Conservation (phyloP, 2,329 filamentous ascomycete species). For the Alternaria ethzedia region DNA sequence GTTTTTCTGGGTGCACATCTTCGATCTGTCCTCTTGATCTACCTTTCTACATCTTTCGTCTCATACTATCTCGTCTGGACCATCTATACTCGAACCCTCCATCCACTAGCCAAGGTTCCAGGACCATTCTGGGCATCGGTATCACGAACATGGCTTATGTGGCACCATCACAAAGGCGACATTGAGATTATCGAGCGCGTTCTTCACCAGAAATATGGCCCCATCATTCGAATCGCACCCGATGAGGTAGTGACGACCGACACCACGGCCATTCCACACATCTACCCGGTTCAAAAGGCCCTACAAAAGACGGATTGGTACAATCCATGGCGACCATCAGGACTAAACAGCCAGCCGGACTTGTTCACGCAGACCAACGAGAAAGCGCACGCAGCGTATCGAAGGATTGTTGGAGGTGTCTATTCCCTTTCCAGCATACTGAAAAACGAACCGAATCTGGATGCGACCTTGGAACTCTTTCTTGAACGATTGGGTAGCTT, state of each 20-base stretch:
- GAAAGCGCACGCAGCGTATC: slow-evolving; percentile 19
- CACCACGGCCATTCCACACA: slow-evolving; percentile 18
- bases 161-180: slow-evolving; percentile 26
- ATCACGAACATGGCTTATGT: slow-evolving; percentile 35
- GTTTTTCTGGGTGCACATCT: not conserved
- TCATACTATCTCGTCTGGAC: slow-evolving; percentile 19
- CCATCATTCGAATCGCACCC: slow-evolving; percentile 56
- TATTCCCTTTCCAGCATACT: slow-evolving; percentile 22
- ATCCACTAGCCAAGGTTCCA: slow-evolving; percentile 28
- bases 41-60: not conserved
- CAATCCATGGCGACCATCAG: slow-evolving; percentile 24
- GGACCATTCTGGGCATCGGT: slow-evolving; percentile 33
- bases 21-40: not conserved
- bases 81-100: slow-evolving; percentile 22
- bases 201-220: slow-evolving; percentile 41
- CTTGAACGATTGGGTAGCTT: slow-evolving; percentile 21
- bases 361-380: slow-evolving; percentile 24
- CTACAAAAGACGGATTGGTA: slow-evolving; percentile 36
- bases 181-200: slow-evolving; percentile 18
- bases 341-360: slow-evolving; percentile 16
- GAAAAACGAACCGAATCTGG: slow-evolving; percentile 21
- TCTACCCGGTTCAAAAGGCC: slow-evolving; percentile 27
- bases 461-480: slow-evolving; percentile 14
- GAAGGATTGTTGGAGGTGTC: slow-evolving; percentile 16
- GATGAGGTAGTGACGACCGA: slow-evolving; percentile 45